Evolutionary conservation across 257 asterid species (phyloP).

Genomic region (Vinca minor): DNA sequence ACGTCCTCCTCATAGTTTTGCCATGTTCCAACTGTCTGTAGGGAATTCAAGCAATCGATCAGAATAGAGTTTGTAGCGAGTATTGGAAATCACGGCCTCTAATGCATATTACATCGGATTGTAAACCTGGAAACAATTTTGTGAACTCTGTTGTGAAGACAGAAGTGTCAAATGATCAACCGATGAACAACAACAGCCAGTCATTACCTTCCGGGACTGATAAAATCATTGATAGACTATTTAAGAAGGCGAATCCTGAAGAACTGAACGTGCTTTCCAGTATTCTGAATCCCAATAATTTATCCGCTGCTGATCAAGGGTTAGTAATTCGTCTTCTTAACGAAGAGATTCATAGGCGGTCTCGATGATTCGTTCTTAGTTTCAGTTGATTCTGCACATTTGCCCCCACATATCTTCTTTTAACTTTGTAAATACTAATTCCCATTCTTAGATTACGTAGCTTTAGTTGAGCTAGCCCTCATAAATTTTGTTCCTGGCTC

Average conservation of each 20-base stretch:
- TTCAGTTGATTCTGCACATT: too few species aligned
- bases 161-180: conserved; percentile 37
- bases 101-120: conserved; percentile 57
- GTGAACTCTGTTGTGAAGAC: conserved; percentile 28
- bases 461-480: conserved; percentile 18
- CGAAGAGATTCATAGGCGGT: conserved; percentile 49
- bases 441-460: conserved; percentile 35
- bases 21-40: conserved; percentile 15
- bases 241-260: conserved; percentile 60
- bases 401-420: too few species aligned
- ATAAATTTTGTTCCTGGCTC: conserved; percentile 23
- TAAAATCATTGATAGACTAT: conserved; percentile 40
- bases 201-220: conserved; percentile 23
- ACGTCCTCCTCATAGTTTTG: neutral
- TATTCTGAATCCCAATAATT: conserved; percentile 29
- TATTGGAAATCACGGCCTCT: conserved; percentile 89
- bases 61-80: conserved; percentile 41
- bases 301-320: conserved; percentile 34
- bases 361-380: too few species aligned
- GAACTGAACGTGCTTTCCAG: conserved; percentile 62
- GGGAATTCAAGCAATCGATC: conserved; percentile 88
- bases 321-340: conserved; percentile 46
- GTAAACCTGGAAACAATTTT: conserved; percentile 21
- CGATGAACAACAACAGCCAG: conserved; percentile 15
- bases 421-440: conserved; percentile 37